Evolutionary conservation across 148 eudicot species (phyloP), one percentile per base, ranked within the genome.

Genomic region (Salicornia ramosissima): DNA sequence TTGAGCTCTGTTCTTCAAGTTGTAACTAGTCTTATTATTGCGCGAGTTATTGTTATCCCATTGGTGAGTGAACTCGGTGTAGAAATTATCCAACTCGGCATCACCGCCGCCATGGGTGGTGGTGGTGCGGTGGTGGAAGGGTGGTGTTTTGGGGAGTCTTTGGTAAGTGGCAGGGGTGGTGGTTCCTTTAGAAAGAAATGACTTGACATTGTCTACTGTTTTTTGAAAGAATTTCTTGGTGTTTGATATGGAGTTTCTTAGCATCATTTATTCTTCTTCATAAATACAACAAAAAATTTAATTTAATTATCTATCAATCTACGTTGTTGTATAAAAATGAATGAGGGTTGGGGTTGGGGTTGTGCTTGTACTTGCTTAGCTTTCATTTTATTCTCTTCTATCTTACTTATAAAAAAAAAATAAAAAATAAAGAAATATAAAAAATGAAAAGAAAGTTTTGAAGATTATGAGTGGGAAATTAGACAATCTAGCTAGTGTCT

Each of bases 181-280:
- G 19, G 65, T 75, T 7, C 72, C 79, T 4, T 68, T 73, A 1
- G 83, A 77, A 22, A 88, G 51, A n/a, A 84, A 81, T 5, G 87
- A 83, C 69, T 81, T 88, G 78, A 88, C 55, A 68, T 55, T 77
- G 11, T 81, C 59, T 1, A 88, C 9, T 5, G 88, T 81, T 77
- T 65, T 86, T 40, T 77, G 78, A 55, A 88, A 76, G 75, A 88
- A 77, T 72, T 80, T 88, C 79, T 85, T 88, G 74, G 88, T 86
- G 67, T 55, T 72, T 68, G 84, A 77, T 29, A 85, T 69, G 36
- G 86, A 76, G 72, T 77, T 76, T 69, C 76, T 76, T n/a, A 85
- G 77, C 65, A 81, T 39, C 87, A 85, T 87, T 40, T 45, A 43
- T 42, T 13, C 53, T 59, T 50, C 72, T 59, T 74, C 72, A 59